Conservation (phyloP, 2,329 filamentous ascomycete species). For the Sphaerulina musiva region DNA sequence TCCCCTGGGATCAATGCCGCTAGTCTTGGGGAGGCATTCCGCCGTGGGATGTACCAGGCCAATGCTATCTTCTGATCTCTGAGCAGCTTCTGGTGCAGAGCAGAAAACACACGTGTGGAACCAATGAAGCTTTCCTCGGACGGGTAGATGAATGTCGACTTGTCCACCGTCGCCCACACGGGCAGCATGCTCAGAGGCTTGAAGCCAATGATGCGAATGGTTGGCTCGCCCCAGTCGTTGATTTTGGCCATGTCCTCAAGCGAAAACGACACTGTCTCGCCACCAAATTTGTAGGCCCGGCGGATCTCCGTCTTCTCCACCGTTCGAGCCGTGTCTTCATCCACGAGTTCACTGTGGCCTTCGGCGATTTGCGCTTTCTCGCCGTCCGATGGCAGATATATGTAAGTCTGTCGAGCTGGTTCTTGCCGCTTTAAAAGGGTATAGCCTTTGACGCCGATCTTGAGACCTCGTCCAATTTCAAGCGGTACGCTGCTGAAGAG, state of each 20-base stretch:
- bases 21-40: slow-evolving; percentile 71
- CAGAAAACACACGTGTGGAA: slow-evolving; percentile 86
- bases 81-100: slow-evolving; percentile 79
- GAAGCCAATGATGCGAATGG: slow-evolving; percentile 88
- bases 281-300: slow-evolving; percentile 94
- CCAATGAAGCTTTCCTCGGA: slow-evolving; percentile 85
- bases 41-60: slow-evolving; percentile 81
- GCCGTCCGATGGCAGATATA: slow-evolving; percentile 67
- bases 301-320: slow-evolving; percentile 76
- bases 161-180: slow-evolving; percentile 77
- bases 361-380: slow-evolving; percentile 75
- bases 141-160: slow-evolving; percentile 88
- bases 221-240: slow-evolving; percentile 71
- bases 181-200: slow-evolving; percentile 70
- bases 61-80: slow-evolving; percentile 73
- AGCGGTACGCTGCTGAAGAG: slow-evolving; percentile 82
- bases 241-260: slow-evolving; percentile 74
- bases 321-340: slow-evolving; percentile 67
- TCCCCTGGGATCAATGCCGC: slow-evolving; percentile 74
- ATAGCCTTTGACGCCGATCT: slow-evolving; percentile 89
- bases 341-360: slow-evolving; percentile 65
- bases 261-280: slow-evolving; percentile 79
- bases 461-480: slow-evolving; percentile 76
- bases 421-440: slow-evolving; percentile 79
- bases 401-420: slow-evolving; percentile 73